Conservation (phyloP, 2,329 filamentous ascomycete species). For the Gyromitra esculenta region DNA sequence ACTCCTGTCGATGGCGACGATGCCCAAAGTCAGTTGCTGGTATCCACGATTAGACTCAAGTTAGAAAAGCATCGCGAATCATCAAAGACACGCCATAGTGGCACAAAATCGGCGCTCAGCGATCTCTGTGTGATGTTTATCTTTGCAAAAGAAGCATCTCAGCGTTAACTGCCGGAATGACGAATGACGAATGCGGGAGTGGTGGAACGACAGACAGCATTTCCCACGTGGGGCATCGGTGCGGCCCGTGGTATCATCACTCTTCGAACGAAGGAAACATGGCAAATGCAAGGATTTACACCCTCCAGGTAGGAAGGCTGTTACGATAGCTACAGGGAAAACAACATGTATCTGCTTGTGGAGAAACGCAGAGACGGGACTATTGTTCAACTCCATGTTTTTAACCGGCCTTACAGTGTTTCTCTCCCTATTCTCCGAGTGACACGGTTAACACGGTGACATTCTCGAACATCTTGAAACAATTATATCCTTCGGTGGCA, state of each 20-base stretch:
- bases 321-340: slow-evolving; percentile 33
- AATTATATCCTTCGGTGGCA: slow-evolving; percentile 49
- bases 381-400: slow-evolving; percentile 32
- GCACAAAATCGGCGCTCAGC: slow-evolving; percentile 50
- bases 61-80: slow-evolving; percentile 34
- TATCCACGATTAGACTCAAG: slow-evolving; percentile 35
- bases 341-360: slow-evolving; percentile 31
- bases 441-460: slow-evolving; percentile 31
- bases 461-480: slow-evolving; percentile 51
- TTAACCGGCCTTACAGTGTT: slow-evolving; percentile 41
- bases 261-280: slow-evolving; percentile 32
- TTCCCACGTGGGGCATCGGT: slow-evolving; percentile 48
- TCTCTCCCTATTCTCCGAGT: slow-evolving; percentile 39
- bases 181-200: slow-evolving; percentile 51
- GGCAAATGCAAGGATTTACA: slow-evolving; percentile 44
- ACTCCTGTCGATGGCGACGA: slow-evolving; percentile 33
- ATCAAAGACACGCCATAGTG: slow-evolving; percentile 51
- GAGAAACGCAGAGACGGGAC: slow-evolving; percentile 24
- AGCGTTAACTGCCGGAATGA: slow-evolving; percentile 49
- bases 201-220: slow-evolving; percentile 44
- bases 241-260: slow-evolving; percentile 49
- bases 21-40: slow-evolving; percentile 1
- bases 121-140: slow-evolving; percentile 54
- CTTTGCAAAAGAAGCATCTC: slow-evolving; percentile 46
- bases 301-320: slow-evolving; percentile 25